phyloP scores from a whole-genome alignment of 2,329 filamentous ascomycete genomes.

The Knufia petricola region DNA sequence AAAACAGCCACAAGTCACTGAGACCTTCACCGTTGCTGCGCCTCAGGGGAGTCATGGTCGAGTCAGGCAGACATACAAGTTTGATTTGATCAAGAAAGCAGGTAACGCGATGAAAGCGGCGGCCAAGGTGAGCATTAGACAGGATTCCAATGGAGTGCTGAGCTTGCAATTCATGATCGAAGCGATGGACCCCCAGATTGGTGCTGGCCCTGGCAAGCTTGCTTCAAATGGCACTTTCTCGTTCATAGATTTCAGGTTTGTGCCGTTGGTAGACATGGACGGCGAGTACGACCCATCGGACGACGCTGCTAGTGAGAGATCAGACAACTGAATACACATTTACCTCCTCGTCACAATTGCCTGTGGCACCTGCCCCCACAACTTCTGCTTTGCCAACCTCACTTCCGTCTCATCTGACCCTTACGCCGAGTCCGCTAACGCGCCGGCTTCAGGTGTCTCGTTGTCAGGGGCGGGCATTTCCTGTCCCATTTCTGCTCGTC shows the following conservation, averaged over 20 bases:
- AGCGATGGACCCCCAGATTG: slow-evolving; percentile 47
- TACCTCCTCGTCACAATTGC: neutral
- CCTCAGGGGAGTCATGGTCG: slow-evolving; percentile 48
- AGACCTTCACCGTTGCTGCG: slow-evolving; percentile 46
- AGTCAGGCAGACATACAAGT: slow-evolving; percentile 74
- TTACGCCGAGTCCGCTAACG: no score
- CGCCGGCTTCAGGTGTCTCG: no score
- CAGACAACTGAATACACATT: neutral
- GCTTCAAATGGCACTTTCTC: slow-evolving; percentile 19
- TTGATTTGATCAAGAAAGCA: slow-evolving; percentile 74
- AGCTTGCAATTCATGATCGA: slow-evolving; percentile 97
- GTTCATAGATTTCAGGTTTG: slow-evolving; percentile 40
- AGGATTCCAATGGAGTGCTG: slow-evolving; percentile 80
- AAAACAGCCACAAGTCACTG: slow-evolving; percentile 34
- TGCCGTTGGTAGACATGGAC: slow-evolving; percentile 36
- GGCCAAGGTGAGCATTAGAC: slow-evolving; percentile 82
- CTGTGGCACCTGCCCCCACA: no score
- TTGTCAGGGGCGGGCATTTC: neutral
- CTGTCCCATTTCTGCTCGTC: neutral
- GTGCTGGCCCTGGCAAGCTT: slow-evolving; percentile 9
- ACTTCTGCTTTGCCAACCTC: neutral
- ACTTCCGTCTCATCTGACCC: neutral
- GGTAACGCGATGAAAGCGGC: slow-evolving; percentile 86
- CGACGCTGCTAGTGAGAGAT: slow-evolving; percentile 9
- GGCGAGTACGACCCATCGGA: slow-evolving; percentile 31